Percentiles rank a stretch among this genome's conserved stretches.
These are phyloP conservation scores for Skeletonema menzelii DNA, from an alignment of 108 stramenopile genomes.

Conservation along the genomic window DNA sequence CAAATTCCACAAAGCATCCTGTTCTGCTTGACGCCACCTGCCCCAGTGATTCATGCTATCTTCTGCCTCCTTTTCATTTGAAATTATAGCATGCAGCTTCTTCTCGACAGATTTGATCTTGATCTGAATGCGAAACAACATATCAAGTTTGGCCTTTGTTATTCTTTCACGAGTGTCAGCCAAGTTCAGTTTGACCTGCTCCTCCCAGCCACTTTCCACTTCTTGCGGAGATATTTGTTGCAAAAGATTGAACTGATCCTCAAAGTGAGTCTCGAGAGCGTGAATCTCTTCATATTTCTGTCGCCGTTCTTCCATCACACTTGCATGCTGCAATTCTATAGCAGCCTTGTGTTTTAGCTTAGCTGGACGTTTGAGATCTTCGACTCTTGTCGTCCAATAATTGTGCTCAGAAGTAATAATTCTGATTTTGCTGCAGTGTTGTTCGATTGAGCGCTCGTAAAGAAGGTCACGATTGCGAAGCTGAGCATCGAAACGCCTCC, in stretches of 20 bases:
- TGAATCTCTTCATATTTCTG: constrained; percentile 27
- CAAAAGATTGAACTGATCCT: constrained; percentile 31
- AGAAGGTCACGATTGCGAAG: constrained; percentile 3
- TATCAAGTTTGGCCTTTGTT: constrained; percentile 33
- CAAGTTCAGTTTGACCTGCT: constrained; percentile 40
- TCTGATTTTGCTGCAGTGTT: constrained; percentile 29
- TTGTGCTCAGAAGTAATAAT: constrained; percentile 29
- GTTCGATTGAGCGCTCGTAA: constrained; percentile 12
- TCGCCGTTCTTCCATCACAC: constrained; percentile 6
- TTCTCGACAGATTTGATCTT: constrained; percentile 15
- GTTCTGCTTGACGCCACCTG: constrained; percentile 36
- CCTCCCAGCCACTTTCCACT: constrained; percentile 38
- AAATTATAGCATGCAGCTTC: constrained; percentile 6
- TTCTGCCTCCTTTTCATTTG: constrained; percentile 14
- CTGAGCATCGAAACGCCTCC: constrained; percentile 28
- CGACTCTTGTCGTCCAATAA: constrained; percentile 31
- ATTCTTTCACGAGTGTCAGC: constrained; percentile 38
- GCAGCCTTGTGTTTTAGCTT: constrained; percentile 17
- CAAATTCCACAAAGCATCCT: constrained; percentile 34
- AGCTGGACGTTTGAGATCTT: constrained; percentile 15
- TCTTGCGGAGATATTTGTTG: constrained; percentile 29
- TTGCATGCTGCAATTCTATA: constrained; percentile 16
- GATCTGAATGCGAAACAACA: constrained; percentile 28
- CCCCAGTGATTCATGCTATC: constrained; percentile 29
- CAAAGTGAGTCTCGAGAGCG: constrained; percentile 30